A percentile compares a stretch with the other conserved stretches of the same genome.
Evolutionary conservation across 495 filamentous ascomycete genomes (phyloP).

Genomic region (Penicillium odoratum): DNA sequence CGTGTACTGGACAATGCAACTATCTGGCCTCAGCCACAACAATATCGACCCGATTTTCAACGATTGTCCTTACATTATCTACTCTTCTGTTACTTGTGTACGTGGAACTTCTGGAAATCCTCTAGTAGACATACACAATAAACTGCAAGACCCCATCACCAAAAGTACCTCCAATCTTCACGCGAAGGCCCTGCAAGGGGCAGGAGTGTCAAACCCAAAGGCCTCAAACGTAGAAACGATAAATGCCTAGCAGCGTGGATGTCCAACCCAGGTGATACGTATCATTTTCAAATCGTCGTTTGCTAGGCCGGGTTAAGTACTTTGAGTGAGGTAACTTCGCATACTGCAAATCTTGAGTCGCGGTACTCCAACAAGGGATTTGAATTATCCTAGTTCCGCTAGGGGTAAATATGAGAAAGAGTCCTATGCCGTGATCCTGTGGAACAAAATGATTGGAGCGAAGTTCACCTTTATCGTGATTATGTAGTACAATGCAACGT

Average conservation of each 20-base stretch:
- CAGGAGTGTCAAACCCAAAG: too few species aligned
- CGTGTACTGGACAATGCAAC: background rate
- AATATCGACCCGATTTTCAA: background rate
- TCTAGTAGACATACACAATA: background rate
- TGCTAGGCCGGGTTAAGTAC: too few species aligned
- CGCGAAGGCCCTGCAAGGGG: background rate
- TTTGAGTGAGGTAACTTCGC: too few species aligned
- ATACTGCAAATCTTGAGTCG: background rate
- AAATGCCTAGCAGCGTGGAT: too few species aligned
- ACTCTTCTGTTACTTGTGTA: too few species aligned
- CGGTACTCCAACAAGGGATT: background rate
- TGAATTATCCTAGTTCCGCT: background rate
- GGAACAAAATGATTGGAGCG: background rate
- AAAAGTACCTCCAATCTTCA: background rate
- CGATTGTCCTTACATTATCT: background rate
- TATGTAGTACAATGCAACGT: background rate
- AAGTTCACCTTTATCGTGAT: too few species aligned
- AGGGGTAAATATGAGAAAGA: background rate
- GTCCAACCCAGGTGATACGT: too few species aligned
- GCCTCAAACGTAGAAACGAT: too few species aligned
- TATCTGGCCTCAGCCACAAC: background rate
- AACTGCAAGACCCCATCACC: background rate
- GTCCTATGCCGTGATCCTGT: background rate
- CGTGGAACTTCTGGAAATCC: too few species aligned
- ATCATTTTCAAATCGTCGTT: too few species aligned